Percentiles rank a stretch among this genome's conserved stretches.
phyloP scores from a whole-genome alignment of 2,329 filamentous ascomycete genomes.

The Pseudocercospora fuligena region DNA sequence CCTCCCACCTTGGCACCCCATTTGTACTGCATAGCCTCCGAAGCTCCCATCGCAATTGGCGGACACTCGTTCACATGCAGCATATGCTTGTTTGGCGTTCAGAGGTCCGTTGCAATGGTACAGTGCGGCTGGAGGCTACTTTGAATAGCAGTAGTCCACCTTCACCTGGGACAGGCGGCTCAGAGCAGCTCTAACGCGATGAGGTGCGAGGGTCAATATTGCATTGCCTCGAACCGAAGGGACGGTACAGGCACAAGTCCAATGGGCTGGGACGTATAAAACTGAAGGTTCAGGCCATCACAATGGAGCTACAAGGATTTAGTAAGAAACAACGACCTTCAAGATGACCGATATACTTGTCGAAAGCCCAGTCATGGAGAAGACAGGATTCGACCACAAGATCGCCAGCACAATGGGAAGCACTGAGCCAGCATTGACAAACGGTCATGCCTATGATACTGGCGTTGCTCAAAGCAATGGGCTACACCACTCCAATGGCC shows the following conservation, averaged over 20 bases:
- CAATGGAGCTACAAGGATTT: neutral
- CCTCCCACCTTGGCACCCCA: neutral
- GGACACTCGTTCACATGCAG: conserved; percentile 2
- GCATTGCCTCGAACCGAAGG: neutral
- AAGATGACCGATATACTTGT: neutral
- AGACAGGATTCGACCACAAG: neutral
- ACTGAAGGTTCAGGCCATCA: too few relatives aligned
- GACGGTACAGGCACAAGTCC: neutral
- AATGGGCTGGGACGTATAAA: neutral
- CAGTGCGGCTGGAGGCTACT: neutral
- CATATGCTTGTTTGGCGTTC: neutral
- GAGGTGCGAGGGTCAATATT: neutral
- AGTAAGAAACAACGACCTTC: neutral
- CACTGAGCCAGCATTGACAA: too few relatives aligned
- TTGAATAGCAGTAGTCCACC: neutral
- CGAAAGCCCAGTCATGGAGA: neutral
- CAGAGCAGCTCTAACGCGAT: neutral
- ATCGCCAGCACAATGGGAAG: neutral
- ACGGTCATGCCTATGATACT: too few relatives aligned
- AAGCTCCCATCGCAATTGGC: too few relatives aligned
- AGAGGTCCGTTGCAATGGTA: neutral
- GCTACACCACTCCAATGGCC: neutral
- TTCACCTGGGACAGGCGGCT: neutral
- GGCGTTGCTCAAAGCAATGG: neutral
- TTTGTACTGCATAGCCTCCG: neutral